Base-by-base conservation (phyloP, 441 rosid species). In the Bocquillonia castaneifolia region DNA sequence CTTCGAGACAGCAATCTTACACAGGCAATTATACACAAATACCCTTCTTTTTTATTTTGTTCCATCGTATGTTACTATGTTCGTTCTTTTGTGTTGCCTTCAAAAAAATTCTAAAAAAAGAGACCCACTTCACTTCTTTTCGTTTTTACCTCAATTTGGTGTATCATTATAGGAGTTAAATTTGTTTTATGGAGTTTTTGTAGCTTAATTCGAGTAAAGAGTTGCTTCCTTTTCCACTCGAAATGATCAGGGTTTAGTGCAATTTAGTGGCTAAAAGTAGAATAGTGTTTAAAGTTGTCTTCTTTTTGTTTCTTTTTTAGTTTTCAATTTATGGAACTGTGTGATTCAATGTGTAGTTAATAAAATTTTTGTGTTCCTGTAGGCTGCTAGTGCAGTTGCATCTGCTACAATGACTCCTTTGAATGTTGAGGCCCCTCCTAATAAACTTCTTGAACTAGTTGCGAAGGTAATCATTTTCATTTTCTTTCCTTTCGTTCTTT, bases 361-460 rank as follows among this genome's bases (percentile, higher is more conserved):
- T 61, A 17, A 40, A 53, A 25, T 0, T 8, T 12, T 17, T n/a
- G 18, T 48, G 15, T 56, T 44, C 61, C 48, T 74, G 36, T 65
- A 89, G 96, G 97, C 88, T 58, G 96, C 97, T 57, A 86, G 80
- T 77, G 83, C 72, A 5, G 96, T 92, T 76, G 93, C 96, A 74
- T 80, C 87, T 18, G 93, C 89, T 0, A 89, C 96, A 3, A 88
- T 92, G 94, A 89, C 90, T 22, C 94, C 96, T 23, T 74, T 86
- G 78, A 77, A 84, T 42, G 84, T 83, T 42, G 93, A 89, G 60
- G 89, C 70, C 50, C 85, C 92, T 59, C 84, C 87, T 22, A 84
- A 83, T 75, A 89, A 83, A 82, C 94, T 92, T 56, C 79, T 88
- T n/a, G 91, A 92, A 76, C 87, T 92, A 40, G 85, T 92, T 64